Conservation (phyloP, 1,284 basidiomycete genomes). For the Tylopilus sp. region DNA sequence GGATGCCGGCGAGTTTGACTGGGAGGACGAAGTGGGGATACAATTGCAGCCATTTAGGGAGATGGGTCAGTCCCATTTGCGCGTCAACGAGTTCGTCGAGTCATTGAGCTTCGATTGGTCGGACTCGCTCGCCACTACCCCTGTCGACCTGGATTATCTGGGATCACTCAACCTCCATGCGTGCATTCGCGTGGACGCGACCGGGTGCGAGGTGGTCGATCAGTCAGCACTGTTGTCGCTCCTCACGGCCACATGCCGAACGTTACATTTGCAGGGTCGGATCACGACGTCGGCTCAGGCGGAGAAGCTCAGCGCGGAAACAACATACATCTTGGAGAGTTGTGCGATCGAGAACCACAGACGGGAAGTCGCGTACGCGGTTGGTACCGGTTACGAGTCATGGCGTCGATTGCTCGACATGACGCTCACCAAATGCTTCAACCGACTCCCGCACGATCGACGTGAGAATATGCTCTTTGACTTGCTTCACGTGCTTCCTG, state of each 20-base stretch:
- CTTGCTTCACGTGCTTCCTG: slow-evolving; percentile 74
- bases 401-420: slow-evolving; percentile 85
- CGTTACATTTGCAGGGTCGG: slow-evolving; percentile 64
- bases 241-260: slow-evolving; percentile 56
- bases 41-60: slow-evolving; percentile 58
- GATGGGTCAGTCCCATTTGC: slow-evolving; percentile 75
- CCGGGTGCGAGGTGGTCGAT: slow-evolving; percentile 83
- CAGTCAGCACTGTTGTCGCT: slow-evolving; percentile 65
- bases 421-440: slow-evolving; percentile 79
- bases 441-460: slow-evolving; percentile 71
- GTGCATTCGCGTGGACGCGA: slow-evolving; percentile 67
- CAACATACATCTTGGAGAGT: slow-evolving; percentile 72
- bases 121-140: slow-evolving; percentile 63
- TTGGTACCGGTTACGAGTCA: slow-evolving; percentile 68
- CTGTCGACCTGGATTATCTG: slow-evolving; percentile 66
- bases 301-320: slow-evolving; percentile 71
- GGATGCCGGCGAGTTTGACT: slow-evolving; percentile 40
- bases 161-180: slow-evolving; percentile 69
- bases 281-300: slow-evolving; percentile 60
- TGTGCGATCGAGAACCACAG: slow-evolving; percentile 86
- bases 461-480: slow-evolving; percentile 87
- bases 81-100: slow-evolving; percentile 84
- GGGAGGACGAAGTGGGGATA: slow-evolving; percentile 39
- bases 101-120: slow-evolving; percentile 87
- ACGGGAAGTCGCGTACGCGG: slow-evolving; percentile 71